Base-by-base conservation (phyloP, 768 basidiomycete species). In the Lactarius quietus region DNA sequence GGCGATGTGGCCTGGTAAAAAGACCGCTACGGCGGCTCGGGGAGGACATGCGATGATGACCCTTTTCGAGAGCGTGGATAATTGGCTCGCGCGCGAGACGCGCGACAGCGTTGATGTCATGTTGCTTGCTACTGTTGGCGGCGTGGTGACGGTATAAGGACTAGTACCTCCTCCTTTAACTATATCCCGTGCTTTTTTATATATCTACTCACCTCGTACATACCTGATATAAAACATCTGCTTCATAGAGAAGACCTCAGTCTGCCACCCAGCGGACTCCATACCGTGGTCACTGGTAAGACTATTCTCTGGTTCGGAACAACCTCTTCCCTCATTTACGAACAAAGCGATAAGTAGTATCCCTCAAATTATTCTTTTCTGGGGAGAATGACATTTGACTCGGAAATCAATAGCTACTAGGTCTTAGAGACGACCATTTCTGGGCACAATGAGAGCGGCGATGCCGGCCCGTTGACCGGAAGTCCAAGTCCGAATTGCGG, bases 1-100 rank as follows among this genome's bases (percentile, higher is more conserved):
- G 65, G 87, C 84, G 48, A 90, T 94, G 83, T 95, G 90, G 89
- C 92, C 92, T 0, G 92, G 79, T 3, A 91, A 77, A 70, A 74
- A 73, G 70, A 71, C 71, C 69, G 72, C 72, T 1, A 72, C 70
- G 78, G 75, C 86, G 77, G 75, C 74, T 74, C 74, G 80, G 75
- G 77, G 83, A 77, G 74, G 80, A 73, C 73, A 84, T 2, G 82
- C 89, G 33, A 90, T 14, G n/a, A 65, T 95, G 86, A 74, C 74
- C 65, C 72, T 96, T 61, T 92, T 98, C 70, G 82, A 87, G 69
- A 76, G 81, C 58, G 78, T 97, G 38, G 92, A 96, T 74, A 74
- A 65, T 8, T 93, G 92, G 90, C 77, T 96, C 43, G 84, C 86
- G 31, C 78, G 79, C 71, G 82, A 81, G 71, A 89, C 81, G 10